Evolutionary conservation across 306 rosid species (phyloP), one percentile per base, ranked within the genome.

Genomic region (Acacia melanoxylon): DNA sequence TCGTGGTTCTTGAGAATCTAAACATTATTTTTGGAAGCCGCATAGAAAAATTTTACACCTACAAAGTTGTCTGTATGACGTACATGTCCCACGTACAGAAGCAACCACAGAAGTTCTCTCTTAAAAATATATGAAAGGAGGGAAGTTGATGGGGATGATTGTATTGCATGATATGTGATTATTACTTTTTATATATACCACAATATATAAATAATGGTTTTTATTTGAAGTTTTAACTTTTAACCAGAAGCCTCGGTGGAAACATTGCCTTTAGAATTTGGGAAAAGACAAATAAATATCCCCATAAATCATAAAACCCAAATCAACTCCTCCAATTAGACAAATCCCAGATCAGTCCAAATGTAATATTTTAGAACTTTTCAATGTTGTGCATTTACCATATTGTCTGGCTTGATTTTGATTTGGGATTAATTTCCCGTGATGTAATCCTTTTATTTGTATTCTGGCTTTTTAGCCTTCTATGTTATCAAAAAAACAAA

Each of bases 1-100:
- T 61, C 14, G 24, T 10, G 15, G 31, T n/a, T 54, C 65, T 70
- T 87, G 74, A 78, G 77, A 75, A 51, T 68, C 63, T 68, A 68
- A 78, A 74, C 58, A 40, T 24, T 59, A 74, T 61, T 79, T 48
- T 79, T 48, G 41, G 72, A 46, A 73, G 33, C 25, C 6, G 35
- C 27, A 54, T 54, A 6, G 62, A 51, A 20, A 54, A 79, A 6
- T 72, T 75, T 76, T 78, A 11, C 48, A 5, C n/a, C 67, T 10
- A 44, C 27, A 37, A n/a, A 71, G 67, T 25, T 72, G 44, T 61
- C 19, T 74, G 45, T 51, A 1, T 51, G 56, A 15, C n/a, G 16
- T 4, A 51, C 42, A 25, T 42, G 41, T 68, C 40, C 9, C 66
- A 68, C 33, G 33, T 68, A 74, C 68, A 10, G 42, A 78, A 37